Evolutionary conservation across 1,284 basidiomycete species (phyloP), one percentile per base, ranked within the genome.

Genomic region (Paramarasmius palmivorus): DNA sequence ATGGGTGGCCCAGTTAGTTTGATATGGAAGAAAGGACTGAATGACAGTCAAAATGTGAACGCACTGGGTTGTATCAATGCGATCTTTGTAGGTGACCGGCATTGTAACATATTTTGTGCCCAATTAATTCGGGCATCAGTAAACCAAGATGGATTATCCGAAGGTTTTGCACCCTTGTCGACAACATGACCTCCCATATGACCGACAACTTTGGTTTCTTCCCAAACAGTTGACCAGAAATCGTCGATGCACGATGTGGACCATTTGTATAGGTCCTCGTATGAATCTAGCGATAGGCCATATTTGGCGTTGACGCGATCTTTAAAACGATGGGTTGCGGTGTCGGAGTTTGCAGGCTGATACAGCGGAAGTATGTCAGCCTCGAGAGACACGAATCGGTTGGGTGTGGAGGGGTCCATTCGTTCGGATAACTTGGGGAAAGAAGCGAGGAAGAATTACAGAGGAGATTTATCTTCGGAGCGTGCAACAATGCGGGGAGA

Each of bases 161-260:
- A 75, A 23, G 90, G 88, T 42, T 73, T 68, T 3, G 83, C 80
- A 44, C 66, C 47, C 42, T 71, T 71, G 68, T 91, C 83, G 37
- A 92, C 84, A 50, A 86, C 77, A 72, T 84, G 77, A 49, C 52
- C 54, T 44, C 82, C 81, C 67, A 85, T 86, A 58, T 78, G 62
- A 19, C 90, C 88, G 44, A 90, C 73, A 57, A 93, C 76, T 36
- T 69, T 69, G 14, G 86, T 84, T 51, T 79, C 77, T 64, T 92
- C 88, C 92, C 91, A 95, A 8, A 91, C 84, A n/a, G 79, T 69
- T 36, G 72, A 73, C 92, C 91, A 93, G 68, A 93, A 93, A 32
- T 73, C 67, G 57, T 82, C 79, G 55, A 88, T 76, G 61, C 88
- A 66, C 25, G 69, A 63, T 25, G 76, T 81, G 1, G 89, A 91